Conservation (phyloP, 148 eudicot species). For the Camellia granthamiana region DNA sequence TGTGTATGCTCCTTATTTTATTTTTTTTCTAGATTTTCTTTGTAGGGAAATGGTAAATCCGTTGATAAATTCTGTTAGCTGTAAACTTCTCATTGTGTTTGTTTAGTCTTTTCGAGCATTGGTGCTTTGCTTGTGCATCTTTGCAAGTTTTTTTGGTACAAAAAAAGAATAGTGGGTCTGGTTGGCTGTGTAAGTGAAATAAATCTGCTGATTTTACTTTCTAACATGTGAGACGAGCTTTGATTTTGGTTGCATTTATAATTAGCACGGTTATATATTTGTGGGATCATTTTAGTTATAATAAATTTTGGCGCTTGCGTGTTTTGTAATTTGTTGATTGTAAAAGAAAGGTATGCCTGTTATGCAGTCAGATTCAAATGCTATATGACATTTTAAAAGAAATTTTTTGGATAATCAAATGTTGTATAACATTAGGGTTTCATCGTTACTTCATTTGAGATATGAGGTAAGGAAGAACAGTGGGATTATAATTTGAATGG, state of each 20-base stretch:
- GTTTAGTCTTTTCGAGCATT: background rate
- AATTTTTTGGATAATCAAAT: background rate
- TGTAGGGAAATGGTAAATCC: slow-evolving; percentile 7
- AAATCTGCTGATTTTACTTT: background rate
- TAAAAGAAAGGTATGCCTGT: background rate
- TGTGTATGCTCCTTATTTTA: background rate
- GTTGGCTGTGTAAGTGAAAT: slow-evolving; percentile 9
- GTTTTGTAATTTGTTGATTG: background rate
- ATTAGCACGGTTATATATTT: background rate
- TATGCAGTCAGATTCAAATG: background rate
- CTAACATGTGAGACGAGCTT: background rate
- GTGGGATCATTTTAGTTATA: background rate
- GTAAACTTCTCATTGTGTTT: background rate
- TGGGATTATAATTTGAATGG: no score
- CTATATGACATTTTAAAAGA: background rate
- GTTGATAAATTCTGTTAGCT: background rate
- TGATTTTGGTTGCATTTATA: background rate
- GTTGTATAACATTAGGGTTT: no score
- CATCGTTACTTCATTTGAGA: no score
- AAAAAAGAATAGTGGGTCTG: background rate
- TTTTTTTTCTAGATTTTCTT: background rate
- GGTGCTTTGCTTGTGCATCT: background rate
- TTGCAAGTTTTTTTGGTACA: background rate
- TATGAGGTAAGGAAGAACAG: no score
- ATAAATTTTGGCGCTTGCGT: background rate